Base-by-base conservation (phyloP, 2,329 filamentous ascomycete species). In the Phialocephala subalpina region DNA sequence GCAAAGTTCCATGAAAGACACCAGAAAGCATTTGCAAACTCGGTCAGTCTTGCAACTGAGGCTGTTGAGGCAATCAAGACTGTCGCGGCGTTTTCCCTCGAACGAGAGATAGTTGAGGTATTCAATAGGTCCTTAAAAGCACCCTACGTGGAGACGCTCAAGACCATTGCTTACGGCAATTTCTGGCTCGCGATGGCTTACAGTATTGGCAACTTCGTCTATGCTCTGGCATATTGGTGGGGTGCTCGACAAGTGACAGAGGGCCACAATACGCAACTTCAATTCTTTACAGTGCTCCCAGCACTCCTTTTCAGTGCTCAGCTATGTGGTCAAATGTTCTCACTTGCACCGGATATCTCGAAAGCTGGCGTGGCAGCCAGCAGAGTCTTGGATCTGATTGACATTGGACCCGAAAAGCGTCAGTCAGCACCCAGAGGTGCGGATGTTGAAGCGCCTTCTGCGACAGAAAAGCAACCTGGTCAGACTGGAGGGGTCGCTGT, bases 211-310 rank as follows among this genome's bases (percentile, higher is more conserved):
- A 91, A 90, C 72, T 82, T 92, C 53, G 86, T 92, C 27, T 92
- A 93, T 73, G 90, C 90, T 0, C 84, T 94, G 61, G 89, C 90
- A 0, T 93, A 93, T 78, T 94, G 90, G 90, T 94, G 91, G 90
- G 91, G 91, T 5, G 85, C 90, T 0, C 90, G 87, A 71, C 87
- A 89, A 65, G 92, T 94, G 67, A 84, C 89, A 62, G 82, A 83
- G 45, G 90, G 91, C 3, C 80, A 86, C 64, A 90, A 90, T 70
- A 64, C 83, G 78, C 86, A 86, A 52, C 86, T 88, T 33, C 85
- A 91, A 12, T 94, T 93, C 80, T 87, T 94, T 75, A 90, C 92
- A 71, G 89, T 94, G 11, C 82, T 93, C 1, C 83, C 91, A 18
- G 84, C 90, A 3, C 85, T 94, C 72, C 83, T 94, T 1, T 87